phyloP scores from a whole-genome alignment of 805 yeast genomes.

The Yamadazyma akitaensis region DNA sequence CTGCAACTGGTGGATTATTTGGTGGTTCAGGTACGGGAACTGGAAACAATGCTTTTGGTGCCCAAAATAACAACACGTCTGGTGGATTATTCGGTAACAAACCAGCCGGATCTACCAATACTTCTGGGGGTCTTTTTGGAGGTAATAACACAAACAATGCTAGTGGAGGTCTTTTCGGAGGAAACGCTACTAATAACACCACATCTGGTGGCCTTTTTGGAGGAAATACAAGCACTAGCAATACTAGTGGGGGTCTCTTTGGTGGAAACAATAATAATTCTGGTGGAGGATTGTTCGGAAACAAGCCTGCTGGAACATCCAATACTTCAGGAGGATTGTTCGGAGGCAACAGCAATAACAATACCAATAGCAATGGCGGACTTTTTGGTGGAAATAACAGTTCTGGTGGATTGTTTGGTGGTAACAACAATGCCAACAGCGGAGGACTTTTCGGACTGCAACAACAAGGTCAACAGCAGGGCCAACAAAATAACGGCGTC shows the following conservation, averaged over 20 bases:
- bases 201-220: constrained; percentile 28
- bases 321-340: constrained; percentile 20
- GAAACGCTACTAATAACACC: constrained; percentile 18
- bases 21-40: constrained; percentile 13
- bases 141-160: constrained; percentile 12
- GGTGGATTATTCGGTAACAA: constrained; percentile 19
- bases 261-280: constrained; percentile 17
- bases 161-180: constrained; percentile 23
- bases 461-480: constrained; percentile 21
- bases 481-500: constrained; percentile 21
- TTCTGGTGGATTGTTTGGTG: constrained; percentile 43
- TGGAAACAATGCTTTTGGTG: constrained; percentile 11
- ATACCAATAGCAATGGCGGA: constrained; percentile 18
- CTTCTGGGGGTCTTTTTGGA: constrained; percentile 17
- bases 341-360: constrained; percentile 21
- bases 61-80: constrained; percentile 11
- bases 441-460: constrained; percentile 25
- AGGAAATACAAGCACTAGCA: constrained; percentile 24
- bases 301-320: constrained; percentile 33
- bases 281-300: constrained; percentile 27
- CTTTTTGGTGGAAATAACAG: constrained; percentile 27
- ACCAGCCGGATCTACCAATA: constrained; percentile 14
- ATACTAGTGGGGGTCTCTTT: constrained; percentile 20
- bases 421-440: constrained; percentile 13
- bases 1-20: constrained; percentile 21